Conservation (phyloP, 163 green algal genomes). For the Coccomyxa subellipsoidea region DNA sequence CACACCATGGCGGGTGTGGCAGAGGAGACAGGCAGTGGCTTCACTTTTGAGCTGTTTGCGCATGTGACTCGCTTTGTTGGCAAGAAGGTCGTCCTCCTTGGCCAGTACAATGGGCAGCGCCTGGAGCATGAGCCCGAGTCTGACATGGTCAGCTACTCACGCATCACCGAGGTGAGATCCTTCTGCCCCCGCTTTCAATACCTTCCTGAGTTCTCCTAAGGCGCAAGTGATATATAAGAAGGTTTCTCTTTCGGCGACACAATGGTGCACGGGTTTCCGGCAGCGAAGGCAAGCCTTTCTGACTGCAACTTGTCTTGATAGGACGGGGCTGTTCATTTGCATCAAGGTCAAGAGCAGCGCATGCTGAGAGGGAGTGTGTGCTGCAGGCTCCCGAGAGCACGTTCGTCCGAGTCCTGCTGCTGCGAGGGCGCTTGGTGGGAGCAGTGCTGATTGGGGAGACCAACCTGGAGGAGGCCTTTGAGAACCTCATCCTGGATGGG, state of each 20-base stretch:
- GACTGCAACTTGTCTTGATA: no score
- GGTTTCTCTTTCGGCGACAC: no score
- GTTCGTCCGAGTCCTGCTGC: slow-evolving; percentile 81
- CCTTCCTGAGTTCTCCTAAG: no score
- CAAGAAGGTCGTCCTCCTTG: slow-evolving; percentile 83
- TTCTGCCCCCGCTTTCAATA: background rate
- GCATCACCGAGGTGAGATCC: slow-evolving; percentile 32
- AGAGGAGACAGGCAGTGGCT: slow-evolving; percentile 48
- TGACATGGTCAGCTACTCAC: slow-evolving; percentile 63
- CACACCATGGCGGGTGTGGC: slow-evolving; percentile 60
- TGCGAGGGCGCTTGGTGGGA: slow-evolving; percentile 65
- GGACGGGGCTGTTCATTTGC: no score
- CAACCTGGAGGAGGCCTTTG: slow-evolving; percentile 79
- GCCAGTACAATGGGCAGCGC: slow-evolving; percentile 83
- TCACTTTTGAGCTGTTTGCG: slow-evolving; percentile 88
- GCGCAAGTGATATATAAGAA: no score
- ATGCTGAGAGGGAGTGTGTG: background rate
- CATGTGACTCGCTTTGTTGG: slow-evolving; percentile 81
- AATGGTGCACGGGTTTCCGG: no score
- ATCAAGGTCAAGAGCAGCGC: no score
- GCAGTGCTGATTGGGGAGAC: slow-evolving; percentile 85
- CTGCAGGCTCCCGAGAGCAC: slow-evolving; percentile 12
- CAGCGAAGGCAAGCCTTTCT: background rate
- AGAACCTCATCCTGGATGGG: slow-evolving; percentile 88
- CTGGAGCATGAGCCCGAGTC: slow-evolving; percentile 50